Evolutionary conservation across 2,329 filamentous ascomycete species (phyloP).

Genomic region (Paecilomyces formosus): DNA sequence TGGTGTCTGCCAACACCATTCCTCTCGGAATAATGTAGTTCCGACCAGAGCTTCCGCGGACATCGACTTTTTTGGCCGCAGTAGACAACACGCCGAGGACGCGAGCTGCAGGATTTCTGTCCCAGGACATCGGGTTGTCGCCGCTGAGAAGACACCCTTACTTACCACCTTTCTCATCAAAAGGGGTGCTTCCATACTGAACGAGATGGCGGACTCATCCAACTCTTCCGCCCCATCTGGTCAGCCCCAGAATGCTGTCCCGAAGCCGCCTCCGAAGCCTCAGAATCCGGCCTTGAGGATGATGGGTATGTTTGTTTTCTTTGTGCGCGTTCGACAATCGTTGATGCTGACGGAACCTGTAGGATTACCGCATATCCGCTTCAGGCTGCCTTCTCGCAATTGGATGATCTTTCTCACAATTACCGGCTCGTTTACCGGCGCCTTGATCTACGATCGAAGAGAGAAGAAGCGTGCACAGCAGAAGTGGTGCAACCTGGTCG

Average conservation of each 20-base stretch:
- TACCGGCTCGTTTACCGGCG: slow-evolving; percentile 67
- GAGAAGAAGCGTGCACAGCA: slow-evolving; percentile 79
- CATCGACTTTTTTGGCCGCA: slow-evolving; percentile 1
- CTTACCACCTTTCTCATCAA: background rate
- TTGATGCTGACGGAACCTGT: slow-evolving; percentile 7
- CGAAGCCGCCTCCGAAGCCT: slow-evolving; percentile 11
- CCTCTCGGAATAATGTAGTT: slow-evolving; percentile 3
- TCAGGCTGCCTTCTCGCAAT: slow-evolving; percentile 85
- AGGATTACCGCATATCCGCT: slow-evolving; percentile 77
- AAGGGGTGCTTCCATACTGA: background rate
- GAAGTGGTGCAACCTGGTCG: slow-evolving; percentile 79
- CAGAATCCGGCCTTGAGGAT: slow-evolving; percentile 15
- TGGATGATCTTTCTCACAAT: slow-evolving; percentile 93
- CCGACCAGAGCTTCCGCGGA: slow-evolving; percentile 4
- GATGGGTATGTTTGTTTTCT: slow-evolving; percentile 11
- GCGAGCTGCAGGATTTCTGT: background rate
- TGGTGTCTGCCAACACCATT: background rate
- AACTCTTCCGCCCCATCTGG: slow-evolving; percentile 28
- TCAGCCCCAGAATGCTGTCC: slow-evolving; percentile 21
- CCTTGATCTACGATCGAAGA: slow-evolving; percentile 84
- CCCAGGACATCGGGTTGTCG: background rate
- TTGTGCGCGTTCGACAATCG: slow-evolving; percentile 2
- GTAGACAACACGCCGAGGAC: background rate
- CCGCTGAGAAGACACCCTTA: background rate
- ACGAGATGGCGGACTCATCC: slow-evolving; percentile 28